Evolutionary conservation across 805 yeast genomes (phyloP).

Genomic region (Komagataella phaffii): DNA sequence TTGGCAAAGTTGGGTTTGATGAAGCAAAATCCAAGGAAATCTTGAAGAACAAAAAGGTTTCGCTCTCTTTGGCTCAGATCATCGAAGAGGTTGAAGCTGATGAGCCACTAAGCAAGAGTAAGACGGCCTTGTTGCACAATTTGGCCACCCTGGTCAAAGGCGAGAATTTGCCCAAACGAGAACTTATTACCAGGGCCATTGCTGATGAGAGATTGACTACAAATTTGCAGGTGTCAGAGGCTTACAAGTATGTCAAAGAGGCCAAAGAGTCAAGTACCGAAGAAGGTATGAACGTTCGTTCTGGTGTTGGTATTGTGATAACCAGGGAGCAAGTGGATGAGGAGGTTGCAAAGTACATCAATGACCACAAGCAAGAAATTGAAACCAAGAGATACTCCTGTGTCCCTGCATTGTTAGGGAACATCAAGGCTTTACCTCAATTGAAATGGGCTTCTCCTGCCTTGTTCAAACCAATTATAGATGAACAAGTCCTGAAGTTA

Average conservation of each 20-base stretch:
- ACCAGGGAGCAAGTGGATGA: slow-evolving; percentile 50
- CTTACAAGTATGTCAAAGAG: slow-evolving; percentile 55
- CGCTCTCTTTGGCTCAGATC: slow-evolving; percentile 51
- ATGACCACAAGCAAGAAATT: slow-evolving; percentile 44
- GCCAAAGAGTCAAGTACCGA: slow-evolving; percentile 28
- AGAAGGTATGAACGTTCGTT: slow-evolving; percentile 42
- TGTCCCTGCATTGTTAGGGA: slow-evolving; percentile 68
- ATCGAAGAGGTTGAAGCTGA: slow-evolving; percentile 27
- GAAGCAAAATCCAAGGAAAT: slow-evolving; percentile 72
- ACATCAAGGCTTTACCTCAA: slow-evolving; percentile 55
- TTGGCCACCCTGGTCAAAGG: slow-evolving; percentile 65
- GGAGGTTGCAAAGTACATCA: slow-evolving; percentile 47
- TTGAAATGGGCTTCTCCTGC: slow-evolving; percentile 91
- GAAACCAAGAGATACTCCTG: slow-evolving; percentile 63
- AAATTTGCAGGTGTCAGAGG: slow-evolving; percentile 68
- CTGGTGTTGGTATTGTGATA: slow-evolving; percentile 76
- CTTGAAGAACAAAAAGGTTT: slow-evolving; percentile 74
- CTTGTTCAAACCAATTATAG: slow-evolving; percentile 77
- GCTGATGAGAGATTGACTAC: slow-evolving; percentile 50
- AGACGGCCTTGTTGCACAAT: slow-evolving; percentile 55
- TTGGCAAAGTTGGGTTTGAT: slow-evolving; percentile 45
- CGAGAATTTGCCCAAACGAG: slow-evolving; percentile 33
- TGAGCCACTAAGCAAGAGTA: slow-evolving; percentile 38
- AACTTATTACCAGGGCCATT: slow-evolving; percentile 46
- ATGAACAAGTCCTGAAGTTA: slow-evolving; percentile 52